Evolutionary conservation across 192 early-diverging fungal species (phyloP), one percentile per base, ranked within the genome.

Genomic region (Chytriomyces sp.): DNA sequence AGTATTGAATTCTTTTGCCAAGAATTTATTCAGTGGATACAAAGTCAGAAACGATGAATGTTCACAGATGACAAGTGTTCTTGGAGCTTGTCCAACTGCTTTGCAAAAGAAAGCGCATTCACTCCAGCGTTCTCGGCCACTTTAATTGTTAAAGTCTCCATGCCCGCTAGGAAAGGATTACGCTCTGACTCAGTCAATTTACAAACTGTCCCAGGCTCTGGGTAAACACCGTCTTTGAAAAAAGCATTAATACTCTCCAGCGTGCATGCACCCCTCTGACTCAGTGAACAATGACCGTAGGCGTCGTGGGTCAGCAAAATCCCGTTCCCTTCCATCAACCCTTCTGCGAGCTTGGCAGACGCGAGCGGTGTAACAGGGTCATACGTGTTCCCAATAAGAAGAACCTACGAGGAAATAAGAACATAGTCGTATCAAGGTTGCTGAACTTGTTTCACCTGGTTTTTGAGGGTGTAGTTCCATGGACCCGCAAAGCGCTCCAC

Each of bases 311-410:
- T 54, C 22, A 81, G 58, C 19, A 84, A 60, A 5, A 76, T 57
- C 19, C 70, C 78, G 60, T 76, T 74, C 10, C 64, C 63, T 10
- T 25, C 33, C 59, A 83, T 69, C 8, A 80, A n/a, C 19, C 10
- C 6, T 37, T 72, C 28, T 0, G 73, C 64, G 22, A 73, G 14
- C 28, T 28, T 17, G 33, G 80, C 82, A 52, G 56, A 56, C 17
- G 54, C 66, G 26, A 80, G 60, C 1, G 82, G 82, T n/a, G 82
- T 81, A 32, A 81, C 80, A 36, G 82, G 82, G 59, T 84, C 80
- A 28, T 64, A 76, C 0, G 76, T 80, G 54, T 72, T 78, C 33
- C 80, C 78, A 39, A 84, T 57, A 8, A 84, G 6, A 22, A 84
- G 63, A 14, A 82, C 62, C 61, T 61, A 52, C 10, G 17, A 30